Conservation (phyloP, 768 basidiomycete species). For the Serendipita indica region DNA sequence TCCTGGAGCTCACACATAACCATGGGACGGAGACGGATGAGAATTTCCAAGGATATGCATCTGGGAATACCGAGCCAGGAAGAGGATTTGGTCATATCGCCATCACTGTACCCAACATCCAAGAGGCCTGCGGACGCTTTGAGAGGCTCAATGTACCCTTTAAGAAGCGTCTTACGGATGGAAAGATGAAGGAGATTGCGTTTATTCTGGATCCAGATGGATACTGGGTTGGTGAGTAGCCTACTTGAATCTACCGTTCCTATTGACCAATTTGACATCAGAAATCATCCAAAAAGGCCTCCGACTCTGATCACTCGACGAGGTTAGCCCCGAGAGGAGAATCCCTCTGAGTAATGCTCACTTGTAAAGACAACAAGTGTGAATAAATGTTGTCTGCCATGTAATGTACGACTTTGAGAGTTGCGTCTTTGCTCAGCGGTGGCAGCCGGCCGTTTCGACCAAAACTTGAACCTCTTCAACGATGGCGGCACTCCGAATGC, state of each 20-base stretch:
- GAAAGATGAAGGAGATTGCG: conserved; percentile 73
- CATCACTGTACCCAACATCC: conserved; percentile 67
- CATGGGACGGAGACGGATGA: conserved; percentile 77
- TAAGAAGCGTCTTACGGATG: conserved; percentile 76
- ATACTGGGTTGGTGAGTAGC: conserved; percentile 16
- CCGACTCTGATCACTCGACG: too few species aligned
- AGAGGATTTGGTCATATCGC: conserved; percentile 28
- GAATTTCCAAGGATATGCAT: conserved; percentile 66
- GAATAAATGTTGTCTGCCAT: not conserved
- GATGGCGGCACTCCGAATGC: not conserved
- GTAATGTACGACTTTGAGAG: not conserved
- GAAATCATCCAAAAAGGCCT: too few species aligned
- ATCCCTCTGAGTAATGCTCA: not conserved
- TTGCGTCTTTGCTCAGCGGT: not conserved
- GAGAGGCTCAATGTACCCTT: conserved; percentile 67
- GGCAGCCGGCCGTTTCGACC: not conserved
- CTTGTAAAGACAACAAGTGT: not conserved
- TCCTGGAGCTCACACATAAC: conserved; percentile 79
- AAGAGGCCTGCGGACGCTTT: conserved; percentile 70
- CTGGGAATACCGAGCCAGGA: conserved; percentile 73
- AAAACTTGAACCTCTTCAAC: not conserved
- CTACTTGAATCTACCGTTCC: not conserved
- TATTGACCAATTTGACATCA: too few species aligned
- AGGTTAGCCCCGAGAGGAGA: not conserved
- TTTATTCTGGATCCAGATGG: conserved; percentile 79